phyloP scores from a whole-genome alignment of 805 yeast genomes.

The Candida maris region DNA sequence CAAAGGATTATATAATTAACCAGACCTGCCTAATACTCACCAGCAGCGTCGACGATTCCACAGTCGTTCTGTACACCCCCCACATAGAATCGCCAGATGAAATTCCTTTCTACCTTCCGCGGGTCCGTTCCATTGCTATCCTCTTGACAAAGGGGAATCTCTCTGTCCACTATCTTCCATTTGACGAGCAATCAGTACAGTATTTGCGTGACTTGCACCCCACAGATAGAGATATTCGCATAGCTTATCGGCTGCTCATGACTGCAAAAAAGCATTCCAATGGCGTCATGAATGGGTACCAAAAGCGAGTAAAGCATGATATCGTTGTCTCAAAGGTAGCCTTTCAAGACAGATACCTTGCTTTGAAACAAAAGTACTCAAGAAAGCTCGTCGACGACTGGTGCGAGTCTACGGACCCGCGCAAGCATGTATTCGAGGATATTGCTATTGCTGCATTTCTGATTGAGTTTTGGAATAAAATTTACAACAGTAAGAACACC shows the following conservation, averaged over 20 bases:
- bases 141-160: slow-evolving; percentile 44
- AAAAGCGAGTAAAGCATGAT: slow-evolving; percentile 86
- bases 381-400: slow-evolving; percentile 70
- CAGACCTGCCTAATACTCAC: slow-evolving; percentile 71
- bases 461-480: slow-evolving; percentile 75
- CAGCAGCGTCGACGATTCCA: slow-evolving; percentile 33
- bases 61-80: slow-evolving; percentile 71
- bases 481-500: slow-evolving; percentile 35
- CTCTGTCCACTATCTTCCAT: slow-evolving; percentile 77
- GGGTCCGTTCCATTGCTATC: slow-evolving; percentile 74
- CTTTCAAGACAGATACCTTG: slow-evolving; percentile 79
- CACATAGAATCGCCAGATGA: slow-evolving; percentile 59
- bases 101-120: slow-evolving; percentile 87
- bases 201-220: slow-evolving; percentile 35
- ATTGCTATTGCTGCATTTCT: slow-evolving; percentile 92
- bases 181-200: slow-evolving; percentile 30
- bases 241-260: slow-evolving; percentile 72
- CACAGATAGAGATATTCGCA: slow-evolving; percentile 67
- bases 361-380: slow-evolving; percentile 79
- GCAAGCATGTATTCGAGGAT: slow-evolving; percentile 94
- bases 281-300: slow-evolving; percentile 82
- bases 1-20: slow-evolving; percentile 74
- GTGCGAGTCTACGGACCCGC: slow-evolving; percentile 94
- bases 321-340: slow-evolving; percentile 74
- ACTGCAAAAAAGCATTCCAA: slow-evolving; percentile 80